Evolutionary conservation across 2,329 filamentous ascomycete species (phyloP), one percentile per base, ranked within the genome.

Genomic region (Nemania abortiva): DNA sequence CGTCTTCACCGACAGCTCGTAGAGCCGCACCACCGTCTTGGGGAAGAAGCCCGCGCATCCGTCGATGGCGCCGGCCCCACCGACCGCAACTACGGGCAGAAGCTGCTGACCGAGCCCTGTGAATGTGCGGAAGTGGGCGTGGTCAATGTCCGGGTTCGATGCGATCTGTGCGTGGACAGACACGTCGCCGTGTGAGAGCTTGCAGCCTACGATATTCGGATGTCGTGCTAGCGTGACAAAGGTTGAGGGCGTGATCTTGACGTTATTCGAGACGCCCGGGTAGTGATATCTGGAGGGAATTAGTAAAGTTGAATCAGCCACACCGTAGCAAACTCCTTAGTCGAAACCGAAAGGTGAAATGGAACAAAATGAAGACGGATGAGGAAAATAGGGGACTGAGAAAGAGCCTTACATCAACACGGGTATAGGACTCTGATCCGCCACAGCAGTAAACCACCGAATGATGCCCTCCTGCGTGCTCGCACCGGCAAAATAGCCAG

Each of bases 121-220:
- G 81, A 88, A 91, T 34, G 88, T 86, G 72, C 83, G 84, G 81
- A 91, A 91, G 55, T 85, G 80, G 1, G 79, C 75, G 74, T 88
- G 84, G 77, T 91, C 86, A 75, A 91, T 89, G 56, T 82, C 77
- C 0, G 89, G 89, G 73, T 85, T 87, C 3, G 85, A 83, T 3
- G 87, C 88, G 66, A 91, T 86, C 77, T 90, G 86, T 4, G 86
- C 83, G 76, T 90, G 89, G 73, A 87, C 84, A n/a, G 88, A 90
- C 55, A 91, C 84, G 76, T 91, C 88, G 59, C 88, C 89, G 77
- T 92, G 90, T 0, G 89, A 91, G 47, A 92, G 86, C 80, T 92
- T 92, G 80, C 88, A 90, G 59, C 90, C 90, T 3, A 91, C 89
- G 66, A 91, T 91, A 75, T 91, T 91, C 34, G 87, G 84, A 76